Conservation (phyloP, 2,329 filamentous ascomycete species). For the Phialocephala subalpina region DNA sequence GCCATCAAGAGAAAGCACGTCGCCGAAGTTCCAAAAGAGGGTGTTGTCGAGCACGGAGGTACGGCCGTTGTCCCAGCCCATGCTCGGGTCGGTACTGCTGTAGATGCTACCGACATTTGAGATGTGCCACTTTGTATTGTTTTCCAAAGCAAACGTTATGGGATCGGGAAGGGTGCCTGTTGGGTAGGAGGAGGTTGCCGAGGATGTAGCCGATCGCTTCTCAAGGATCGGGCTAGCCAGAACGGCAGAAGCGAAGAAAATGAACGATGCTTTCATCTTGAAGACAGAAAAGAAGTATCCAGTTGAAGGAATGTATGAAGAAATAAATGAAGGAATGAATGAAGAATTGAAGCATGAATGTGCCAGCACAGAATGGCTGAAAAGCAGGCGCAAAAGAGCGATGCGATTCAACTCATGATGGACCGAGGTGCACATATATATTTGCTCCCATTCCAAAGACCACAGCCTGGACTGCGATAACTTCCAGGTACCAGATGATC, state of each 20-base stretch:
- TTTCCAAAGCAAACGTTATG: neutral
- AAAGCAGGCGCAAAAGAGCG: neutral
- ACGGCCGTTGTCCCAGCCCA: slow-evolving; percentile 15
- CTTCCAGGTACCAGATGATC: neutral
- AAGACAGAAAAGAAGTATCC: neutral
- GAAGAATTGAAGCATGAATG: neutral
- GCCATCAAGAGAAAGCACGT: neutral
- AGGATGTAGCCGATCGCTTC: neutral
- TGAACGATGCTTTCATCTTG: neutral
- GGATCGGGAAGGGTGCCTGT: slow-evolving; percentile 5
- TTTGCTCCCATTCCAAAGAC: neutral
- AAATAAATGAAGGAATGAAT: neutral
- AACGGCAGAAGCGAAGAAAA: neutral
- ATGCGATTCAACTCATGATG: neutral
- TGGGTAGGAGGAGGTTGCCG: neutral
- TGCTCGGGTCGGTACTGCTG: slow-evolving; percentile 1
- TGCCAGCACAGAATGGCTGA: neutral
- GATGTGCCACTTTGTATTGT: slow-evolving; percentile 14
- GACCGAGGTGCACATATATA: neutral
- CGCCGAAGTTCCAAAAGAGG: slow-evolving; percentile 14
- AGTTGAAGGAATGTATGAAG: neutral
- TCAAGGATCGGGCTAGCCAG: neutral
- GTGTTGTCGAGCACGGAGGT: slow-evolving; percentile 10
- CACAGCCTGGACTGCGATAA: neutral
- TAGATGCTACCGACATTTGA: slow-evolving; percentile 8